phyloP scores from a whole-genome alignment of 2,329 filamentous ascomycete species.

The Coniochaeta sp. region DNA sequence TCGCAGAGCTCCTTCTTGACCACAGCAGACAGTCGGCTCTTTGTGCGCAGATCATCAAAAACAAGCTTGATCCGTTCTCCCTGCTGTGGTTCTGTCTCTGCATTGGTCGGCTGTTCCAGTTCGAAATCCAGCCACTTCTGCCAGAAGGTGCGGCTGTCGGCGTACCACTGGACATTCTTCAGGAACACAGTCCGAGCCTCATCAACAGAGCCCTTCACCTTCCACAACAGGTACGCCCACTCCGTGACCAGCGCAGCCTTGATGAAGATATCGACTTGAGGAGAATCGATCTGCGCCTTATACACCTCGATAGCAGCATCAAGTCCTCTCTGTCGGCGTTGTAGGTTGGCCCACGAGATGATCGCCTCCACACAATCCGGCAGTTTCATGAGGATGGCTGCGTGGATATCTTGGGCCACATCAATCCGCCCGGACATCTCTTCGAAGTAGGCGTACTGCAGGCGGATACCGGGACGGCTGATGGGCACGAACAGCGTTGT shows the following conservation, averaged over 20 bases:
- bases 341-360: slow-evolving; percentile 77
- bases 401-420: slow-evolving; percentile 77
- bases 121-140: slow-evolving; percentile 83
- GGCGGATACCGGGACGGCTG: slow-evolving; percentile 71
- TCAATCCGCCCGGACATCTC: slow-evolving; percentile 73
- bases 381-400: slow-evolving; percentile 66
- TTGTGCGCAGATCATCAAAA: slow-evolving; percentile 65
- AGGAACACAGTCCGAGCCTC: slow-evolving; percentile 79
- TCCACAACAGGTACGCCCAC: slow-evolving; percentile 83
- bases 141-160: slow-evolving; percentile 86
- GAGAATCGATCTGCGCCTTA: slow-evolving; percentile 70
- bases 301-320: slow-evolving; percentile 80
- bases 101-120: slow-evolving; percentile 67
- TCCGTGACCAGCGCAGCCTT: slow-evolving; percentile 85
- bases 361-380: slow-evolving; percentile 85
- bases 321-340: slow-evolving; percentile 74
- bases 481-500: slow-evolving; percentile 81
- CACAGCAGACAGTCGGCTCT: slow-evolving; percentile 60
- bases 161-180: slow-evolving; percentile 76
- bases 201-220: slow-evolving; percentile 70
- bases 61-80: slow-evolving; percentile 74
- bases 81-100: slow-evolving; percentile 56
- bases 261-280: slow-evolving; percentile 64
- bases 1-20: slow-evolving; percentile 70
- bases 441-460: slow-evolving; percentile 93